These are phyloP conservation scores for Pulveroboletus sp. DNA, from an alignment of 768 basidiomycete species.

Conservation along the genomic window DNA sequence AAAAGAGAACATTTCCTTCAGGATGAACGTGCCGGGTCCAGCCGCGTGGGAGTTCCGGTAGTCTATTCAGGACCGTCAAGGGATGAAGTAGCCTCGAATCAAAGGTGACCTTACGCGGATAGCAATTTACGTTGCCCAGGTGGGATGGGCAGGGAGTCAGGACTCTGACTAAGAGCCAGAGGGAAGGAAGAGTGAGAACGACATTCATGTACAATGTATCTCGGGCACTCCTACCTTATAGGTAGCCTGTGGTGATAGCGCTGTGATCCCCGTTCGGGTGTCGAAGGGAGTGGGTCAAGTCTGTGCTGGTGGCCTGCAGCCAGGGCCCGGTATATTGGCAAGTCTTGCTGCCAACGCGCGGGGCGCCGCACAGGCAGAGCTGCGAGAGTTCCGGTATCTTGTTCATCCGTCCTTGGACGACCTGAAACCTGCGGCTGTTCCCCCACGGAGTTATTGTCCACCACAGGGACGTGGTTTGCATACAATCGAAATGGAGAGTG, in stretches of 20 bases:
- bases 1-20: slow-evolving; percentile 12
- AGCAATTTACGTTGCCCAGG: slow-evolving; percentile 7
- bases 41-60: neutral
- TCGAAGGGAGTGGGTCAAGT: neutral
- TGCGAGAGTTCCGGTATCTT: slow-evolving; percentile 1
- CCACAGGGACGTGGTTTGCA: neutral
- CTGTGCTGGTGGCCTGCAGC: neutral
- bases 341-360: neutral
- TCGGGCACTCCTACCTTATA: neutral
- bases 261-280: slow-evolving; percentile 9
- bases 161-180: neutral
- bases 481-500: neutral
- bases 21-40: slow-evolving; percentile 14
- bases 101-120: slow-evolving; percentile 1
- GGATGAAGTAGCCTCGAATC: neutral
- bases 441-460: too few relatives aligned
- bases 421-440: neutral
- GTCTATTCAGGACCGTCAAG: neutral
- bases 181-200: neutral
- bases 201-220: neutral
- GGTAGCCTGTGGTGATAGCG: slow-evolving; percentile 4
- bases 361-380: neutral
- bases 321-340: neutral
- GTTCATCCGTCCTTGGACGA: neutral
- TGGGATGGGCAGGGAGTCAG: neutral